Evolutionary conservation across 1,284 basidiomycete species (phyloP).

Genomic region (Polyporus tsugae): DNA sequence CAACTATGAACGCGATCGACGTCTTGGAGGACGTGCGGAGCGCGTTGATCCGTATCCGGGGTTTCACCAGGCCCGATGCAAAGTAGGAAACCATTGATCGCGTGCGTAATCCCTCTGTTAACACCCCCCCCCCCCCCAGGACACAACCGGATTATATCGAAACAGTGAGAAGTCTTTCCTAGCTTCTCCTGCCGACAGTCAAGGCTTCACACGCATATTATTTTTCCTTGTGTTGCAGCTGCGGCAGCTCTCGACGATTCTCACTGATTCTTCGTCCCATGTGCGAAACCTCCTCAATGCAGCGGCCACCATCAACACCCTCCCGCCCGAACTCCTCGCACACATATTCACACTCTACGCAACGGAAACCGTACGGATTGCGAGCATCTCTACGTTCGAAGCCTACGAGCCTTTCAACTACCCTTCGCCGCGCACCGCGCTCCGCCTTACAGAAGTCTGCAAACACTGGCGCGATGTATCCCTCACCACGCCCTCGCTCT

Average conservation of each 20-base stretch:
- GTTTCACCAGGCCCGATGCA: neutral
- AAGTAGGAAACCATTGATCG: neutral
- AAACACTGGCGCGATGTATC: constrained; percentile 59
- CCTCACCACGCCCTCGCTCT: constrained; percentile 53
- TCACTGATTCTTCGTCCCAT: constrained; percentile 3
- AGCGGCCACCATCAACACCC: constrained; percentile 48
- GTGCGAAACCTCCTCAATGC: constrained; percentile 14
- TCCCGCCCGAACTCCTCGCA: constrained; percentile 63
- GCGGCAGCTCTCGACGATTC: neutral
- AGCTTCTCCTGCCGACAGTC: neutral
- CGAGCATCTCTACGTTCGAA: neutral
- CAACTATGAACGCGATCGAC: neutral
- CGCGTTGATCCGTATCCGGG: neutral
- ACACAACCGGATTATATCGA: neutral
- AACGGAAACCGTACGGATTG: constrained; percentile 38
- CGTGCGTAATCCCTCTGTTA: neutral
- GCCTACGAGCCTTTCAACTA: constrained; percentile 5
- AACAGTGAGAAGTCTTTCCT: neutral
- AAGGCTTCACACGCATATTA: neutral
- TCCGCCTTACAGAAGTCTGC: constrained; percentile 59
- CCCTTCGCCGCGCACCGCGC: constrained; percentile 46
- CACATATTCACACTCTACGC: constrained; percentile 62
- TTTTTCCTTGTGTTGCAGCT: neutral
- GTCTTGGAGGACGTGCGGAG: neutral
- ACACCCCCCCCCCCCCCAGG: neutral